Percentiles rank a stretch among this genome's conserved stretches.
These are phyloP conservation scores for Oehlia diaphana DNA, from an alignment of 192 early-diverging fungal species.

Conservation along the genomic window DNA sequence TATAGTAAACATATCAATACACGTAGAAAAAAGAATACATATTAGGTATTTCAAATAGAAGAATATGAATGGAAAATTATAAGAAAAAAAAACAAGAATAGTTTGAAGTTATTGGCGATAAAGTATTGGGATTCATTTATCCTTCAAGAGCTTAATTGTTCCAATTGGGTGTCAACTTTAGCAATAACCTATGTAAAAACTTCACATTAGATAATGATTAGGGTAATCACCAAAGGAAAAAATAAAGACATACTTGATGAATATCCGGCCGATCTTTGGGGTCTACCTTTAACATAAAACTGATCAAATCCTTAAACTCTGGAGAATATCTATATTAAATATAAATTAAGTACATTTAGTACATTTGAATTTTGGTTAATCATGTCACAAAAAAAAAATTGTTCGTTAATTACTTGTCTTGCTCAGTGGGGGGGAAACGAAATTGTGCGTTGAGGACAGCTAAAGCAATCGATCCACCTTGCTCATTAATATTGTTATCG, in stretches of 20 bases:
- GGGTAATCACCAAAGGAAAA: not conserved
- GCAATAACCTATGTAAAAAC: too few species aligned
- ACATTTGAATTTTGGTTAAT: not conserved
- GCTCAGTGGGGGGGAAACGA: slow-evolving; percentile 44
- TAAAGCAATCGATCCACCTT: slow-evolving; percentile 69
- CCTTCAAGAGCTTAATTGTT: too few species aligned
- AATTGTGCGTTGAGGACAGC: slow-evolving; percentile 70
- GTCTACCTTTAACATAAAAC: slow-evolving; percentile 62
- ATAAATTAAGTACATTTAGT: not conserved
- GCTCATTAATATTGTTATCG: slow-evolving; percentile 62
- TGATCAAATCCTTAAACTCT: slow-evolving; percentile 54
- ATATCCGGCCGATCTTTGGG: slow-evolving; percentile 61
- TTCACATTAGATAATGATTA: too few species aligned
- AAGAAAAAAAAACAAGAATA: too few species aligned
- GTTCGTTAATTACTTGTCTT: slow-evolving; percentile 17
- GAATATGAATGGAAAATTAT: too few species aligned
- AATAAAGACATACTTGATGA: slow-evolving; percentile 41
- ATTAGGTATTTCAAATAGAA: too few species aligned
- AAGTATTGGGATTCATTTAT: too few species aligned
- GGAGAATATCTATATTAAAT: slow-evolving; percentile 48
- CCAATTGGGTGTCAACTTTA: too few species aligned
- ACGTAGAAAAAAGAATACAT: too few species aligned
- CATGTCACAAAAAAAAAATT: not conserved
- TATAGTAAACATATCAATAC: too few species aligned
- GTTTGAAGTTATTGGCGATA: too few species aligned